Conservation (phyloP, 1,284 basidiomycete species). For the Anthracocystis walkeri region DNA sequence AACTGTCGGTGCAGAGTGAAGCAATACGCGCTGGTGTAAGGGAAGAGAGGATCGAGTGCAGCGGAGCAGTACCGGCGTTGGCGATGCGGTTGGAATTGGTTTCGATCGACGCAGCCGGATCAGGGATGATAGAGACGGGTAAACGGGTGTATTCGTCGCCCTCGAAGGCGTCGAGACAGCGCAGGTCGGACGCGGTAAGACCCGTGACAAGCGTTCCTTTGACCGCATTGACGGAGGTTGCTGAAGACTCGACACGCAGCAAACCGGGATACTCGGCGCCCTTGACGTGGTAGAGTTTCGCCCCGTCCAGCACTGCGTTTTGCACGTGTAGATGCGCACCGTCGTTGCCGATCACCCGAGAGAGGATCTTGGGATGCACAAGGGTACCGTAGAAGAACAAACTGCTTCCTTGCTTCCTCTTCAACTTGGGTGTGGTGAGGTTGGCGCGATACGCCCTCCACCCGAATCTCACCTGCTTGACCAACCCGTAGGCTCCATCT, state of each 20-base stretch:
- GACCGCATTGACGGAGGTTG: constrained; percentile 17
- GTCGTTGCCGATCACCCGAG: constrained; percentile 43
- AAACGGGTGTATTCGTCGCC: constrained; percentile 52
- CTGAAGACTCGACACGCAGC: constrained; percentile 4
- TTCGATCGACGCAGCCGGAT: constrained; percentile 13
- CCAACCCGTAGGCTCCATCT: constrained; percentile 28
- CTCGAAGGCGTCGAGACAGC: constrained; percentile 53
- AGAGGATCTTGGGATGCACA: constrained; percentile 54
- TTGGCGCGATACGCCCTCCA: constrained; percentile 22
- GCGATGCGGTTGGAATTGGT: constrained; percentile 33
- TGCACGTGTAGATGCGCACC: constrained; percentile 38
- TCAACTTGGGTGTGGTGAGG: neutral
- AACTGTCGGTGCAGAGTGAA: neutral
- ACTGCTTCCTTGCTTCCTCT: constrained; percentile 5
- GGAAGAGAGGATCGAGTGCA: constrained; percentile 33
- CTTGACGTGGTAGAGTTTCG: constrained; percentile 42
- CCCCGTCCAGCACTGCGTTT: constrained; percentile 37
- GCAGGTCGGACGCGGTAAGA: constrained; percentile 35
- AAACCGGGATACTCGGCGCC: constrained; percentile 54
- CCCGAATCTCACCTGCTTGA: constrained; percentile 30
- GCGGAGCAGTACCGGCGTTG: constrained; percentile 26
- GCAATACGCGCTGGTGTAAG: constrained; percentile 26
- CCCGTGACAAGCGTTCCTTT: constrained; percentile 52
- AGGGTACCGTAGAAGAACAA: constrained; percentile 61
- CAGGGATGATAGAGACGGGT: constrained; percentile 22